Percentiles rank a stretch among this genome's conserved stretches.
Conservation (phyloP, 2,329 filamentous ascomycete genomes). For the Decorospora gaudefroyi region DNA sequence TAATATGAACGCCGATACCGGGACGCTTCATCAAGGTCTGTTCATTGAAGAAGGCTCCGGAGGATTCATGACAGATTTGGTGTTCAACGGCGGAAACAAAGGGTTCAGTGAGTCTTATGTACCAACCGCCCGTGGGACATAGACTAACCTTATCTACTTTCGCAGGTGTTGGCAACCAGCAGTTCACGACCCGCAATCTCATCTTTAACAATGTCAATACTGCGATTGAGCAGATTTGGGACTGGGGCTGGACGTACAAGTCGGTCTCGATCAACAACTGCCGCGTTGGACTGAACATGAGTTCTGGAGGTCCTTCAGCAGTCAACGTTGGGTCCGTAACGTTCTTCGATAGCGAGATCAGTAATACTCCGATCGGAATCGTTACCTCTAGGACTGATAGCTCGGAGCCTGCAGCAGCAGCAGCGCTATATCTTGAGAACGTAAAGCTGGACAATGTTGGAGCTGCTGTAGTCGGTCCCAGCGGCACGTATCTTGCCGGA, state of each 20-base stretch:
- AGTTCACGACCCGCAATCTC: slow-evolving; percentile 63
- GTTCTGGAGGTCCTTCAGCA: slow-evolving; percentile 35
- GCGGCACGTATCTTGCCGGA: slow-evolving; percentile 34
- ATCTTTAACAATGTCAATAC: slow-evolving; percentile 58
- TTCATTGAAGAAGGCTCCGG: slow-evolving; percentile 53
- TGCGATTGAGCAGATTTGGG: slow-evolving; percentile 62
- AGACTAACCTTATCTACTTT: too few relatives aligned
- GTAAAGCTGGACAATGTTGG: slow-evolving; percentile 60
- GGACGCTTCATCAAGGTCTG: slow-evolving; percentile 55
- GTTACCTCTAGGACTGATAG: slow-evolving; percentile 52
- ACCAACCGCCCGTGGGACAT: too few relatives aligned
- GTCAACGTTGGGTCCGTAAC: slow-evolving; percentile 60
- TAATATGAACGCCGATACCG: slow-evolving; percentile 49
- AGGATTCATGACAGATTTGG: slow-evolving; percentile 54
- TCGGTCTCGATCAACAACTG: slow-evolving; percentile 59
- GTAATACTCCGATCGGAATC: slow-evolving; percentile 57
- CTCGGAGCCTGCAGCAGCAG: slow-evolving; percentile 52
- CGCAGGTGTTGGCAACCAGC: slow-evolving; percentile 55
- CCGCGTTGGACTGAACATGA: slow-evolving; percentile 57
- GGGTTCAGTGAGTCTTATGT: too few relatives aligned
- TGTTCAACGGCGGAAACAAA: slow-evolving; percentile 51
- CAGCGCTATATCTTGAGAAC: slow-evolving; percentile 62
- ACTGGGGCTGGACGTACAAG: slow-evolving; percentile 64
- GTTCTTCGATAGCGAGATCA: slow-evolving; percentile 61
- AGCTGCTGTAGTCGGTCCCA: slow-evolving; percentile 29